Percentiles rank a stretch among this genome's conserved stretches.
Evolutionary conservation across 2,329 filamentous ascomycete genomes (phyloP).

Genomic region (Emmonsiellopsis sp.): DNA sequence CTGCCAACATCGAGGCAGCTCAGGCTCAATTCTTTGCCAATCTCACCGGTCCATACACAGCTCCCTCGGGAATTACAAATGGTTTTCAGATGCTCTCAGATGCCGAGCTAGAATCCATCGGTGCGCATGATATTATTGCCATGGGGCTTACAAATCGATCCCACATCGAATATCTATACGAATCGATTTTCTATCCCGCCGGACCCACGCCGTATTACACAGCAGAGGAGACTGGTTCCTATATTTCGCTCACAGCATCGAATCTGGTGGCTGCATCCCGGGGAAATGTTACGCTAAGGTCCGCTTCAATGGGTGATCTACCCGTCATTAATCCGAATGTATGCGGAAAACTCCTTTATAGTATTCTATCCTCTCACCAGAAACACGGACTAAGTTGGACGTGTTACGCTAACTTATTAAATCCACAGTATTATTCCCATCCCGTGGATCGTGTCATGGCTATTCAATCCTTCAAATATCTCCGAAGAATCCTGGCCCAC

Average conservation of each 20-base stretch:
- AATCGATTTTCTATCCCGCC: conserved; percentile 16
- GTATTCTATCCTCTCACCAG: neutral
- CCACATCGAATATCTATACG: conserved; percentile 18
- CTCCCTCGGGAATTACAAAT: conserved; percentile 23
- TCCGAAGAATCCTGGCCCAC: conserved; percentile 16
- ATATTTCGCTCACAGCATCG: conserved; percentile 23
- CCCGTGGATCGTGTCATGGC: conserved; percentile 12
- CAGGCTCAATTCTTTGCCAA: conserved; percentile 19
- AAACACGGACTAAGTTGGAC: neutral
- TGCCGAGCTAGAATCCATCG: conserved; percentile 13
- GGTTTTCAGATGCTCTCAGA: conserved; percentile 20
- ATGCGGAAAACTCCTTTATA: neutral
- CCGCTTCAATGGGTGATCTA: conserved; percentile 6
- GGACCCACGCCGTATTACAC: conserved; percentile 14
- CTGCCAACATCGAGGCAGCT: conserved; percentile 17
- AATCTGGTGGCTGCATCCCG: conserved; percentile 15
- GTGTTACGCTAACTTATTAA: neutral
- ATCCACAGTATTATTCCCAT: conserved; percentile 9
- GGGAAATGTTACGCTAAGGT: conserved; percentile 12
- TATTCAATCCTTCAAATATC: conserved; percentile 16
- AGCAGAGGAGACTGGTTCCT: conserved; percentile 18
- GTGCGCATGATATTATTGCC: conserved; percentile 14
- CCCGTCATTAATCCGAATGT: conserved; percentile 13
- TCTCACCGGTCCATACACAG: conserved; percentile 20
- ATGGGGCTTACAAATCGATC: conserved; percentile 15